A percentile compares a stretch with the other conserved stretches of the same genome.
phyloP scores from a whole-genome alignment of 192 early-diverging fungal species.

The Linnemannia hyalina region DNA sequence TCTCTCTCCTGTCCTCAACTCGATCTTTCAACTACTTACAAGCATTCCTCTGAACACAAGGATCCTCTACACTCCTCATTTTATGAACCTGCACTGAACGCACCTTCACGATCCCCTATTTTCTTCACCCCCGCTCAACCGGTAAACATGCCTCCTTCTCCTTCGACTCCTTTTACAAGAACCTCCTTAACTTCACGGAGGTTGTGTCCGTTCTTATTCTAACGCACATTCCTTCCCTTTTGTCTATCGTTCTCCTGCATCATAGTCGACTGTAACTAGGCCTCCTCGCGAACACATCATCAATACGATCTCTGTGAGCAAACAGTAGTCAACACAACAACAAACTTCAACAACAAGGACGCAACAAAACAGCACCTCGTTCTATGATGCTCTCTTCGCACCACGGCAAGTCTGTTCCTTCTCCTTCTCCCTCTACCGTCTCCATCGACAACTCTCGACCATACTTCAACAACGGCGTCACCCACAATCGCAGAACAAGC shows the following conservation, averaged over 20 bases:
- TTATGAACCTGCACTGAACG: background rate
- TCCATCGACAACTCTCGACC: constrained; percentile 11
- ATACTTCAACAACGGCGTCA: constrained; percentile 1
- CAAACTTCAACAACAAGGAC: background rate
- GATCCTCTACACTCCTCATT: background rate
- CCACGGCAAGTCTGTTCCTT: constrained; percentile 23
- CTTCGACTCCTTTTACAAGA: background rate
- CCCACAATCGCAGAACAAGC: background rate
- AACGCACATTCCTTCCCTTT: background rate
- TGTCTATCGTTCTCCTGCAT: background rate
- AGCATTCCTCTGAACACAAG: background rate
- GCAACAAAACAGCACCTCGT: background rate
- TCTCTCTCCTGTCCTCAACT: background rate
- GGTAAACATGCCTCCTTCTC: background rate
- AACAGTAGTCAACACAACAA: background rate
- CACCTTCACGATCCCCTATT: background rate
- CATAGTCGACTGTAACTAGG: background rate
- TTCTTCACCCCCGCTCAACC: background rate
- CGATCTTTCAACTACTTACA: background rate
- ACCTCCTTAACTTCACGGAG: background rate
- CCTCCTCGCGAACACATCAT: background rate
- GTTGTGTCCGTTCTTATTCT: background rate
- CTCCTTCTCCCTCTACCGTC: constrained; percentile 1
- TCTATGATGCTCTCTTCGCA: constrained; percentile 42
- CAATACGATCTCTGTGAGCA: background rate